Base-by-base conservation (phyloP, 2,329 filamentous ascomycete genomes). In the Fusarium sp. region DNA sequence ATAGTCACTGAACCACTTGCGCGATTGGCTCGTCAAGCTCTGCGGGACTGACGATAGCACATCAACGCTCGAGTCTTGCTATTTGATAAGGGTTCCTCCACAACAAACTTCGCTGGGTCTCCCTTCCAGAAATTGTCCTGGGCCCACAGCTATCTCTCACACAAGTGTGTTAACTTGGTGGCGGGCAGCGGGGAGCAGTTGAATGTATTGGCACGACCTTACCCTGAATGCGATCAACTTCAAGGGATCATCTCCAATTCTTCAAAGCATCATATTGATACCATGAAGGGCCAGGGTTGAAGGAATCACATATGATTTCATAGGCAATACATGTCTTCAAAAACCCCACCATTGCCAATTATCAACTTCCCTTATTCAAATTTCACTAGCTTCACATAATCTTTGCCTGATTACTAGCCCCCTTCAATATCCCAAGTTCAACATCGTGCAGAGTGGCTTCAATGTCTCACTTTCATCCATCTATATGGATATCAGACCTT, bases 401-500 rank as follows among this genome's bases (percentile, higher is more conserved):
- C 47, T 54, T 46, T 39, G 54, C 57, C 57, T 64, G 56, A 48
- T 30, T 41, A 56, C 44, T 30, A 44, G 55, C 44, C 59, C 59
- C 39, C 53, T 45, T 33, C 46, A 37, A 45, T 41, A 50, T 65
- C 41, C 35, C 33, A 30, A 37, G 20, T 41, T 45, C 17, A 22
- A 28, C 7, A 26, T 35, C 39, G 43, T 40, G 55, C 41, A 46
- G 62, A 59, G 61, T 59, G 65, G 62, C 44, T 59, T 71, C 50
- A 45, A 71, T 74, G 74, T 75, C 73, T 75, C 66, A 62, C 66
- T 75, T 72, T 75, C 66, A 60, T 63, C 30, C 20, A 26, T 30
- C 35, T 67, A 47, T 63, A 47, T 30, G 51, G 44, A 62, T 50
- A 40, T 40, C 49, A 49, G 46, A 51, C 72, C 70, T 68, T 60